phyloP scores from a whole-genome alignment of 768 basidiomycete species.

The Tricholoma hemisulphureum region DNA sequence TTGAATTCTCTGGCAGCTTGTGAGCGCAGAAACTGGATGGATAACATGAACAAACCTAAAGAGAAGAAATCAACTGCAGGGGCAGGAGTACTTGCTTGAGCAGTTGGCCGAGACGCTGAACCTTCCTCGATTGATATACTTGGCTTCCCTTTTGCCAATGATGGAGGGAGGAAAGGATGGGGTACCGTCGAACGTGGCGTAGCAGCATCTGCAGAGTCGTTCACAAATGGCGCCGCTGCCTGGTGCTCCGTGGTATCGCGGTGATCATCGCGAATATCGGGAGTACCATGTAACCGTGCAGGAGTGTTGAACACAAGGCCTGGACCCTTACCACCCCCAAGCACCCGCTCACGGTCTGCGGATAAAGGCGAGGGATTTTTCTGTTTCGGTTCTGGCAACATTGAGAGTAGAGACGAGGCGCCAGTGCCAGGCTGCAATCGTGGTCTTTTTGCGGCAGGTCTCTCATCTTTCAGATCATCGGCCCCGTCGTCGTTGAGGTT shows the following conservation, averaged over 20 bases:
- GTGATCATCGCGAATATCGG: slow-evolving; percentile 15
- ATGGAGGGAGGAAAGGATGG: slow-evolving; percentile 57
- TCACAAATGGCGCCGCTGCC: slow-evolving; percentile 5
- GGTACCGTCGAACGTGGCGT: slow-evolving; percentile 24
- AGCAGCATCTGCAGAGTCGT: background rate
- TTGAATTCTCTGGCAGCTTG: slow-evolving; percentile 16
- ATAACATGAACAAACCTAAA: slow-evolving; percentile 41
- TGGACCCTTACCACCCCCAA: slow-evolving; percentile 63
- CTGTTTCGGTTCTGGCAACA: slow-evolving; percentile 76
- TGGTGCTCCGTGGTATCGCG: slow-evolving; percentile 19
- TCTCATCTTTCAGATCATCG: slow-evolving; percentile 36
- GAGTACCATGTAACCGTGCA: background rate
- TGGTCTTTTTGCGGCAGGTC: slow-evolving; percentile 60
- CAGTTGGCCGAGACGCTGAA: slow-evolving; percentile 6
- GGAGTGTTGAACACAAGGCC: slow-evolving; percentile 58
- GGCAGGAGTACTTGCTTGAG: slow-evolving; percentile 20
- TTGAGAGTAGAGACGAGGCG: slow-evolving; percentile 60
- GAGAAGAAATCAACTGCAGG: slow-evolving; percentile 68
- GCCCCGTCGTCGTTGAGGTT: slow-evolving; percentile 41
- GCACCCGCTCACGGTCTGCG: slow-evolving; percentile 43
- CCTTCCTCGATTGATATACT: slow-evolving; percentile 56
- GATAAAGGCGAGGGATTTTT: slow-evolving; percentile 35
- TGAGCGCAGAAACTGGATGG: background rate
- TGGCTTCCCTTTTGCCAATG: slow-evolving; percentile 55
- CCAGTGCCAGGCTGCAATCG: slow-evolving; percentile 57